Evolutionary conservation across 805 yeast species (phyloP).

Genomic region (Teunomyces aglyptinius): DNA sequence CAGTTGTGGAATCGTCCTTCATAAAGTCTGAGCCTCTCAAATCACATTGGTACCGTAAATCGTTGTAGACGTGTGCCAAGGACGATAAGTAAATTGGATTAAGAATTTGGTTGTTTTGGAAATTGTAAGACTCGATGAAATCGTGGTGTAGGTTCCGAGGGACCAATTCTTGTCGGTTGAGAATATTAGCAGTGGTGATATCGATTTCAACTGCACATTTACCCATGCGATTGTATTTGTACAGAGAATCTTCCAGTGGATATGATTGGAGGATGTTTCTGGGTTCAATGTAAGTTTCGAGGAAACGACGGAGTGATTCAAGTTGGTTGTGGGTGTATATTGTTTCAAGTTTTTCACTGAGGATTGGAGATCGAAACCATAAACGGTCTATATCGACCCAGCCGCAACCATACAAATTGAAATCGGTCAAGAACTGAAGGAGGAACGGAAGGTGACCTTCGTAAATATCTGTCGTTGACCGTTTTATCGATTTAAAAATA

Average conservation of each 20-base stretch:
- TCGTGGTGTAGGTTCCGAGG: conserved; percentile 51
- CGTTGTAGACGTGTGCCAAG: conserved; percentile 54
- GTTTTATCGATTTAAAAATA: neutral
- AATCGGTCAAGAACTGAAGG: conserved; percentile 79
- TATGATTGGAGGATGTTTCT: conserved; percentile 30
- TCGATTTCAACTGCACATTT: conserved; percentile 72
- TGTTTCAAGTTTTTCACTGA: conserved; percentile 13
- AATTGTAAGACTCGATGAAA: conserved; percentile 38
- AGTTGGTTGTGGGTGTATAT: conserved; percentile 5
- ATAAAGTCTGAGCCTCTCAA: conserved; percentile 23
- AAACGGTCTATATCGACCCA: conserved; percentile 55
- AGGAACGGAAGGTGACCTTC: conserved; percentile 81
- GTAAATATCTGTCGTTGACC: conserved; percentile 26
- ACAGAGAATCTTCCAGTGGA: neutral
- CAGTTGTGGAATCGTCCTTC: neutral
- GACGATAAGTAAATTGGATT: conserved; percentile 44
- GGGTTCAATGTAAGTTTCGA: conserved; percentile 17
- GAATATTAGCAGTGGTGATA: conserved; percentile 55
- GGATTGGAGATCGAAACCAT: conserved; percentile 58
- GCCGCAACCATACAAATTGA: conserved; percentile 79
- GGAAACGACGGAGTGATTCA: conserved; percentile 13
- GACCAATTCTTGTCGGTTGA: conserved; percentile 48
- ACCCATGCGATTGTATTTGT: conserved; percentile 52
- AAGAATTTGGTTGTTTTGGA: neutral
- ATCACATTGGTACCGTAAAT: conserved; percentile 52